Percentiles rank a stretch among this genome's conserved stretches.
Conservation (phyloP, 495 filamentous ascomycete genomes). For the Cercophora scortea region DNA sequence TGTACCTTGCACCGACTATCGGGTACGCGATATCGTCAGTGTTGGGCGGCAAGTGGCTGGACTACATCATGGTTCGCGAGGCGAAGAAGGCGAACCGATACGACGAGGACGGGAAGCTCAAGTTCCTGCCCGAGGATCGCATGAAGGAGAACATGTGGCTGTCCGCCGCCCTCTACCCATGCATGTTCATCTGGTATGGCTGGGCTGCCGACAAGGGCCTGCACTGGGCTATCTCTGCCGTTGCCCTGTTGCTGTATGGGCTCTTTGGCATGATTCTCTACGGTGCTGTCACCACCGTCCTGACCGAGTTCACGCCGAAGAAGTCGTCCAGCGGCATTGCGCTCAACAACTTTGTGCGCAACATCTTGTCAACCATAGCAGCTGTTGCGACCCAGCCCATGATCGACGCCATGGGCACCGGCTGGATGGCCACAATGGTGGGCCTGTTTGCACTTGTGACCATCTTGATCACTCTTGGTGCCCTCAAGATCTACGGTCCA, state of each 20-base stretch:
- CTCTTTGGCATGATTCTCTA: constrained; percentile 87
- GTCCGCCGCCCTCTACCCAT: constrained; percentile 67
- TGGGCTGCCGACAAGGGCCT: constrained; percentile 36
- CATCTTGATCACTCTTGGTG: constrained; percentile 49
- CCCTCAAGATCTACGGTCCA: constrained; percentile 57
- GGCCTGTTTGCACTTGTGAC: constrained; percentile 53
- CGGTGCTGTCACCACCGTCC: constrained; percentile 65
- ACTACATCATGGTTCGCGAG: constrained; percentile 80
- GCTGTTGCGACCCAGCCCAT: constrained; percentile 66
- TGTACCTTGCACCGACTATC: constrained; percentile 74
- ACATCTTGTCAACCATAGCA: constrained; percentile 77
- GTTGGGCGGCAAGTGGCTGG: constrained; percentile 79
- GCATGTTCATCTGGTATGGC: constrained; percentile 57
- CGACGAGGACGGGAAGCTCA: constrained; percentile 60
- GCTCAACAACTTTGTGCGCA: constrained; percentile 78
- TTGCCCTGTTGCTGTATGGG: constrained; percentile 85
- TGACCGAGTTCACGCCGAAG: constrained; percentile 84
- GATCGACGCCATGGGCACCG: constrained; percentile 75
- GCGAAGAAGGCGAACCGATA: constrained; percentile 63
- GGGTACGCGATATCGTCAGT: constrained; percentile 70
- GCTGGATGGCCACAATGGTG: constrained; percentile 81
- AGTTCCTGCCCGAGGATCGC: constrained; percentile 80
- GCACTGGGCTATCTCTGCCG: constrained; percentile 41
- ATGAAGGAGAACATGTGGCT: constrained; percentile 90
- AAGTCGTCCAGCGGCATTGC: constrained; percentile 70